Evolutionary conservation across 2,329 filamentous ascomycete genomes (phyloP), one percentile per base, ranked within the genome.

Genomic region (Xylaria sp.): DNA sequence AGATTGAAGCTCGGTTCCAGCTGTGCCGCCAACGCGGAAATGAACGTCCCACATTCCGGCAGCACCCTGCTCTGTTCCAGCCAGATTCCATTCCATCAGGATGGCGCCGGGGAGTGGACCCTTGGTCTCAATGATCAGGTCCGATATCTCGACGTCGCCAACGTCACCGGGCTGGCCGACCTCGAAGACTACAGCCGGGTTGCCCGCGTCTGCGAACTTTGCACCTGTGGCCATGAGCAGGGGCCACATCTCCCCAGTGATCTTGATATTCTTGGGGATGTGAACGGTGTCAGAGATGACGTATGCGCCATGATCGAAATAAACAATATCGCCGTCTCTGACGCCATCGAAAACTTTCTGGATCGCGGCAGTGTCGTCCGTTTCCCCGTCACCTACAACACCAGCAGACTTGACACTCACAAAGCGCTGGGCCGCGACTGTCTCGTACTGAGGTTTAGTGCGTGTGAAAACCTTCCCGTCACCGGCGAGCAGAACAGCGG

Each of bases 1-100:
- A 16, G 87, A 88, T 75, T 95, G 90, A 13, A 97, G 83, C 65
- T 90, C 76, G 34, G 92, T 95, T 61, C 93, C 93, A 3, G 89
- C 87, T 57, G 88, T 87, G 49, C 94, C 94, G 68, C 92, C 93
- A 68, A 99, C 84, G 70, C 94, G 91, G 77, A 94, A 88, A 79
- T 99, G 94, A n/a, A 92, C 87, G 70, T 99, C 94, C 90, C 92
- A 99, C 76, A 97, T 86, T 63, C 86, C 93, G 18, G 86, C 87
- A 1, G 85, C 83, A 52, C 91, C 91, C 59, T 87, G 81, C 58
- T 75, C 79, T 66, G 81, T 73, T 42, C 85, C 87, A 49, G 84
- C 85, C 48, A 96, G 79, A 76, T 97, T 97, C 89, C 91, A 97
- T 74, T 97, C 84, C 77, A 97, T 86, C 71, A 97, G 83, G 70